Base-by-base conservation (phyloP, 768 basidiomycete genomes). In the Calocera viscosa region DNA sequence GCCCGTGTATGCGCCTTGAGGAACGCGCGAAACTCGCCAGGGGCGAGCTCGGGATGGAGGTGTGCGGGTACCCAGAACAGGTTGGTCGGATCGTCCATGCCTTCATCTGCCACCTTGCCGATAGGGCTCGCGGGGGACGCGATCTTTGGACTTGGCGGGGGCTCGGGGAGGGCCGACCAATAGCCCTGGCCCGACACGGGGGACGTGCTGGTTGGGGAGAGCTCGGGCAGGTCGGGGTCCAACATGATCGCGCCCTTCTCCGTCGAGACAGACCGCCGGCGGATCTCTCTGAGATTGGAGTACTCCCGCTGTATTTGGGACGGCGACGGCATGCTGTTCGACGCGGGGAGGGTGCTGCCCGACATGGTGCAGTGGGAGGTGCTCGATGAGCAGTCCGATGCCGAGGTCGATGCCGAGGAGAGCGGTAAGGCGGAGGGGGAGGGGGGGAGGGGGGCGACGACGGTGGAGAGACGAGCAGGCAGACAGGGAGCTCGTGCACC, bases 61-160 rank as follows among this genome's bases (percentile, higher is more conserved):
- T 88, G 85, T 17, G 96, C 96, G 65, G 96, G 96, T 32, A 99
- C 93, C 96, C 96, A 99, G 82, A 98, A 98, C 70, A 97, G 84
- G 76, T 92, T 89, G 72, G 87, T 86, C 1, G 90, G 88, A 78
- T 95, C 91, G 72, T 90, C 86, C 40, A 82, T 75, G 24, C 72
- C 73, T 76, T 70, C 77, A 60, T 83, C 82, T 11, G 71, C 74
- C 35, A 76, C 74, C n/a, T 49, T 67, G 39, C 53, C 35, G 11
- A 5, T 26, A 5, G 24, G 26, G 30, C 53, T 60, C 53, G 30
- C 14, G 32, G 49, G 39, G 1, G 66, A 67, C 26, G 65, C 19
- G 3, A 47, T 53, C 65, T 35, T 34, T 35, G 63, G 53, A 24
- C 34, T 67, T 26, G 49, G 22, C 14, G 39, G 10, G 39, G 67